These are phyloP conservation scores for Daedaleopsis sinensis DNA, from an alignment of 768 basidiomycete genomes.

Conservation along the genomic window DNA sequence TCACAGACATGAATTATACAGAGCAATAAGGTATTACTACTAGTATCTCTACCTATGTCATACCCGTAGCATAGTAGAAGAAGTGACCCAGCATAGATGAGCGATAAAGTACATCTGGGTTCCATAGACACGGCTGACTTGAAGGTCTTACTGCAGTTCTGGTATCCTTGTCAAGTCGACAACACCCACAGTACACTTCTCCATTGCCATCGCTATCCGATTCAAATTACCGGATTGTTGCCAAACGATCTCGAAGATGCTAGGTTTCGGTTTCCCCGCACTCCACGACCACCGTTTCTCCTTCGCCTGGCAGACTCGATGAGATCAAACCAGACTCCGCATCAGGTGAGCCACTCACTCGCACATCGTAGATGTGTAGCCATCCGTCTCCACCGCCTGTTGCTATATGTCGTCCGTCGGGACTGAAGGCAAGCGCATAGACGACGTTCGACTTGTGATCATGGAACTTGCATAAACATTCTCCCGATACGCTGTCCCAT, in stretches of 20 bases:
- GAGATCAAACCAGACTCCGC: background rate
- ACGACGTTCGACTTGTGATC: constrained; percentile 77
- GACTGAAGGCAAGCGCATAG: constrained; percentile 77
- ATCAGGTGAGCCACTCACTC: constrained; percentile 44
- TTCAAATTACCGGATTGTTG: constrained; percentile 55
- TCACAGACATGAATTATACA: no score
- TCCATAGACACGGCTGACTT: background rate
- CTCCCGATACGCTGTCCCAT: constrained; percentile 82
- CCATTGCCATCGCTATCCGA: constrained; percentile 70
- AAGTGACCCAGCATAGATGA: constrained; percentile 11
- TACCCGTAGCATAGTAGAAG: constrained; percentile 1
- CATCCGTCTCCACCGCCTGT: constrained; percentile 82
- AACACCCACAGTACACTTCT: constrained; percentile 67
- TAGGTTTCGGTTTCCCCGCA: constrained; percentile 56
- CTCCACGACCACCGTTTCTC: constrained; percentile 68
- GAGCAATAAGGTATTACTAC: constrained; percentile 5
- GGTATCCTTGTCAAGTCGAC: constrained; percentile 61
- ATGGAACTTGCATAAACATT: constrained; percentile 69
- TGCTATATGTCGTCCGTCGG: constrained; percentile 69
- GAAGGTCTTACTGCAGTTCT: constrained; percentile 14
- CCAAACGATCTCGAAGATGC: constrained; percentile 81
- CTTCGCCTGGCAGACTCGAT: constrained; percentile 30
- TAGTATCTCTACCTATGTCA: background rate
- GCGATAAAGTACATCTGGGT: constrained; percentile 5
- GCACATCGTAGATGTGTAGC: constrained; percentile 69